Evolutionary conservation across 1,139 yeast species (phyloP).

Genomic region (Suhomyces terraborum): DNA sequence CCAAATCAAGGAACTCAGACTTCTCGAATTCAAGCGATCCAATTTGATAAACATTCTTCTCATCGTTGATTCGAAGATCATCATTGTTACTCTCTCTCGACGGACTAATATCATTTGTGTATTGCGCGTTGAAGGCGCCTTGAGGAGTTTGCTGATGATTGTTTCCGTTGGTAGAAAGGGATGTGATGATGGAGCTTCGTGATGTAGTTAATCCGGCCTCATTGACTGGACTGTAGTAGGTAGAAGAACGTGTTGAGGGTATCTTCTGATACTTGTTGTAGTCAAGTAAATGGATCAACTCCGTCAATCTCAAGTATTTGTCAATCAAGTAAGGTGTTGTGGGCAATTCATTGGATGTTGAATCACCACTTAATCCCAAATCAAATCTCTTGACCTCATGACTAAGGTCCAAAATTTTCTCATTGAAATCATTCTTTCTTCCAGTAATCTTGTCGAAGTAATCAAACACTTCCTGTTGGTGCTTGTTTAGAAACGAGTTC

Average conservation of each 20-base stretch:
- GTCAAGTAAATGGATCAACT: slow-evolving; percentile 51
- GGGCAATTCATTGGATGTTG: slow-evolving; percentile 58
- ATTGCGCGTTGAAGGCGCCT: slow-evolving; percentile 2
- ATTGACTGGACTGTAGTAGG: slow-evolving; percentile 14
- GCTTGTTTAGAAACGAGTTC: slow-evolving; percentile 65
- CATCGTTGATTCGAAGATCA: slow-evolving; percentile 16
- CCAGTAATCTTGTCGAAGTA: slow-evolving; percentile 77
- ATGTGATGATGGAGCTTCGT: slow-evolving; percentile 14
- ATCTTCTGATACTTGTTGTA: slow-evolving; percentile 17
- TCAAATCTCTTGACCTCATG: slow-evolving; percentile 56
- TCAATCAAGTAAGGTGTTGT: slow-evolving; percentile 71
- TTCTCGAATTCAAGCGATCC: slow-evolving; percentile 60
- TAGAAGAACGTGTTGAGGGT: slow-evolving; percentile 7
- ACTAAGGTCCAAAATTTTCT: slow-evolving; percentile 57
- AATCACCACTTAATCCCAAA: slow-evolving; percentile 47
- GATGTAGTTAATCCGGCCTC: slow-evolving; percentile 14
- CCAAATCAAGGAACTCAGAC: slow-evolving; percentile 47
- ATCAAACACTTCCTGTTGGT: slow-evolving; percentile 58
- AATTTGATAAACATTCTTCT: slow-evolving; percentile 45
- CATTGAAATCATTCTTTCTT: slow-evolving; percentile 65
- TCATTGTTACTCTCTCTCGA: slow-evolving; percentile 18
- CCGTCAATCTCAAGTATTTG: slow-evolving; percentile 61
- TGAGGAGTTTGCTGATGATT: slow-evolving; percentile 7
- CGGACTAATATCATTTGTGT: slow-evolving; percentile 5
- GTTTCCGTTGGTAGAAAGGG: slow-evolving; percentile 8